phyloP scores from a whole-genome alignment of 371 early-diverging fungal genomes.

The Mortierella sp. region DNA sequence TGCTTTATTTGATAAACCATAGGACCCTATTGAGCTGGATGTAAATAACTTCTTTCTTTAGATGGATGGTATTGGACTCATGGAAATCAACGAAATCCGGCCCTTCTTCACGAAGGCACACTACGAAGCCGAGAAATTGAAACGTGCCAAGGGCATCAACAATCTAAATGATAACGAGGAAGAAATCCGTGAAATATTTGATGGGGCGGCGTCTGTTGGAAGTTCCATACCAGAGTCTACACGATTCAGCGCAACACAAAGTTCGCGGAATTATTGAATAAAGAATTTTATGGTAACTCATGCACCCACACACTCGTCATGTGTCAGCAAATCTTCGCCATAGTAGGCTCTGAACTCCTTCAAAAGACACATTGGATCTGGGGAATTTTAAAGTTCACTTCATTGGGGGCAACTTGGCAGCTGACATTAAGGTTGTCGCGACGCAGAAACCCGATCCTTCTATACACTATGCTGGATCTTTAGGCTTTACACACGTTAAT shows the following conservation, averaged over 20 bases:
- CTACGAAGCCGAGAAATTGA: constrained; percentile 70
- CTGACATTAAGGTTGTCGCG: no score
- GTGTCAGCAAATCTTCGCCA: no score
- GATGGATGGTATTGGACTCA: constrained; percentile 85
- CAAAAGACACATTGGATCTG: no score
- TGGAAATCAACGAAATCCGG: constrained; percentile 92
- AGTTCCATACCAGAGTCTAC: constrained; percentile 9
- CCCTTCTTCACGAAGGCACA: constrained; percentile 88
- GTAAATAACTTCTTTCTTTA: constrained; percentile 23
- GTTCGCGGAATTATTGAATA: constrained; percentile 7
- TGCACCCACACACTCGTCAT: no score
- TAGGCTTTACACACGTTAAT: no score
- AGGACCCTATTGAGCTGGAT: neutral
- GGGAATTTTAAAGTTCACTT: no score
- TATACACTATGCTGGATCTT: no score
- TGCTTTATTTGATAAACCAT: neutral
- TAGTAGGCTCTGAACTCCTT: no score
- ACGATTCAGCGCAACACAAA: constrained; percentile 10
- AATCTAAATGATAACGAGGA: constrained; percentile 9
- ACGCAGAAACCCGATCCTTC: no score
- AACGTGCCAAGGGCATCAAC: constrained; percentile 6
- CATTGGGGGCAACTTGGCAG: no score
- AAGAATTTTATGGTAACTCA: neutral
- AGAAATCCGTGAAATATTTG: neutral
- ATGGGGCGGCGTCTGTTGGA: constrained; percentile 1